These are phyloP conservation scores for Talaromyces sp. DNA, from an alignment of 2,329 filamentous ascomycete species.

Conservation along the genomic window DNA sequence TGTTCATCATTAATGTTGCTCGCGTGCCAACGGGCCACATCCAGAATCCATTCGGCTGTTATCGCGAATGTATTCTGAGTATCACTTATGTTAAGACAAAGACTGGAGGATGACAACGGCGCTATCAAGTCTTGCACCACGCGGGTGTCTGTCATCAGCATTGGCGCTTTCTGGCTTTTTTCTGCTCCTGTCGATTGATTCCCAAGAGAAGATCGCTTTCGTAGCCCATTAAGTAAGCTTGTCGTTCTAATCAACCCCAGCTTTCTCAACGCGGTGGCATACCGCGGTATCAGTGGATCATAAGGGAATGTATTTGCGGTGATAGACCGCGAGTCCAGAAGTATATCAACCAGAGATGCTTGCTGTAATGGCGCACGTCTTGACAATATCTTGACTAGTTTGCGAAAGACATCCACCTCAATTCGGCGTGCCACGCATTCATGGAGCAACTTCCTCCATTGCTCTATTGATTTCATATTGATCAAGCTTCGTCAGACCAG, in stretches of 20 bases:
- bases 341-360: slow-evolving; percentile 32
- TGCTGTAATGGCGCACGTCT: slow-evolving; percentile 32
- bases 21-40: slow-evolving; percentile 36
- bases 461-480: slow-evolving; percentile 24
- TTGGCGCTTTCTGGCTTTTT: slow-evolving; percentile 22
- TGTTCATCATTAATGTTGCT: slow-evolving; percentile 26
- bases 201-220: slow-evolving; percentile 37
- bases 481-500: background rate
- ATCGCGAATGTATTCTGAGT: slow-evolving; percentile 33
- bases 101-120: slow-evolving; percentile 34
- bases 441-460: slow-evolving; percentile 39
- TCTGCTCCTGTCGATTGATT: slow-evolving; percentile 18
- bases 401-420: slow-evolving; percentile 38
- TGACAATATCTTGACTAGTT: slow-evolving; percentile 35
- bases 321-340: slow-evolving; percentile 33
- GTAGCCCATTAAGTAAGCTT: slow-evolving; percentile 31
- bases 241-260: slow-evolving; percentile 33
- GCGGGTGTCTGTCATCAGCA: slow-evolving; percentile 42
- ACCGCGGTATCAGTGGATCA: slow-evolving; percentile 43
- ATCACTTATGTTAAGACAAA: slow-evolving; percentile 31
- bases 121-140: slow-evolving; percentile 43
- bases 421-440: slow-evolving; percentile 37
- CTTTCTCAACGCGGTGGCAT: slow-evolving; percentile 39
- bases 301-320: slow-evolving; percentile 32
- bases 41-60: slow-evolving; percentile 39